Evolutionary conservation across 129 eudicot genomes (phyloP).

Genomic region (Daucus carota): DNA sequence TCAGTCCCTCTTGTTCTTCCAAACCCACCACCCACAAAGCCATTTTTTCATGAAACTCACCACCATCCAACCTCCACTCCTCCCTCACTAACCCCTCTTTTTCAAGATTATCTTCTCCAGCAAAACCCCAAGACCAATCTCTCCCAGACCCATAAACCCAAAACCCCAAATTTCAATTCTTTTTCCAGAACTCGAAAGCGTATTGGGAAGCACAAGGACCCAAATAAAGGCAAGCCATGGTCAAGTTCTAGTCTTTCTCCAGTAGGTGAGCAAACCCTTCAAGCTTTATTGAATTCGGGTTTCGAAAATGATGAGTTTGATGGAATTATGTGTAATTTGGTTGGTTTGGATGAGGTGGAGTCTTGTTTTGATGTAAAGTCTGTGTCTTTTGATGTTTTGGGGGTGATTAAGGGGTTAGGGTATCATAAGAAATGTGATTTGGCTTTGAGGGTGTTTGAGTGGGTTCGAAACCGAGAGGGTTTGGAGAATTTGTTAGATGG

Average conservation of each 20-base stretch:
- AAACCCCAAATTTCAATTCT: slow-evolving; percentile 19
- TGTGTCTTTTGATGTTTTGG: slow-evolving; percentile 49
- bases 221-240: slow-evolving; percentile 86
- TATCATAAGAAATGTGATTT: slow-evolving; percentile 57
- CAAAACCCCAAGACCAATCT: slow-evolving; percentile 28
- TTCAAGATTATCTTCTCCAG: slow-evolving; percentile 20
- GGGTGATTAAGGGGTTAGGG: slow-evolving; percentile 60
- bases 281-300: slow-evolving; percentile 37
- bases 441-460: slow-evolving; percentile 61
- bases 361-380: slow-evolving; percentile 25
- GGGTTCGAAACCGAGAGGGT: slow-evolving; percentile 37
- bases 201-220: slow-evolving; percentile 50
- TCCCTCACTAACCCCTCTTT: slow-evolving; percentile 29
- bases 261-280: slow-evolving; percentile 51
- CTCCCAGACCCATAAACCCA: slow-evolving; percentile 15
- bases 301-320: slow-evolving; percentile 27
- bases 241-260: slow-evolving; percentile 49
- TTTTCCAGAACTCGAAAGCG: slow-evolving; percentile 35
- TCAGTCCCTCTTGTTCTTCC: slow-evolving; percentile 65
- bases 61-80: slow-evolving; percentile 19
- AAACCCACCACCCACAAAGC: slow-evolving; percentile 36
- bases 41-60: slow-evolving; percentile 29
- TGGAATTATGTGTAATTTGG: slow-evolving; percentile 24
- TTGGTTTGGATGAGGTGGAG: slow-evolving; percentile 20
- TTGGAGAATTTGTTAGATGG: slow-evolving; percentile 40